phyloP scores from a whole-genome alignment of 2,329 filamentous ascomycete genomes.

The Aspergillus fumigatiaffinis region DNA sequence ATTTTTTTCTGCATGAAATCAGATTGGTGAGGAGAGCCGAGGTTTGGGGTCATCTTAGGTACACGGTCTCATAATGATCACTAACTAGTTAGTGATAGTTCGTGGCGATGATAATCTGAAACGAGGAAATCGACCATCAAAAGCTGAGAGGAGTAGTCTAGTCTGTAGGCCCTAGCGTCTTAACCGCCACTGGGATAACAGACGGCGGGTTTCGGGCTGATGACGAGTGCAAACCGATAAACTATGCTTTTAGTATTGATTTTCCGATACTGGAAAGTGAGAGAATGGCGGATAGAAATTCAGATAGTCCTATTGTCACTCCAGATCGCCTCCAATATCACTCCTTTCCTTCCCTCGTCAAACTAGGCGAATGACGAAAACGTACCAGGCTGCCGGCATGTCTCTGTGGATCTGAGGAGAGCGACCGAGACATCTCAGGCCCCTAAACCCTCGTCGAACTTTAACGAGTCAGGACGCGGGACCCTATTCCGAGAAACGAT shows the following conservation, averaged over 20 bases:
- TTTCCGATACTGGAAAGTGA: too few species aligned
- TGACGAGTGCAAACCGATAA: neutral
- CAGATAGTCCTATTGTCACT: too few species aligned
- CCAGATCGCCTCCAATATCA: too few species aligned
- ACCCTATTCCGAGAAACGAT: neutral
- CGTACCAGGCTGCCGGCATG: too few species aligned
- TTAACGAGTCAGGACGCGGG: neutral
- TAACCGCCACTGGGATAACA: neutral
- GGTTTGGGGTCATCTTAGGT: neutral
- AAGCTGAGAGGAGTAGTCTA: too few species aligned
- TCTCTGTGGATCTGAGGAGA: too few species aligned
- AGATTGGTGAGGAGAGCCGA: neutral
- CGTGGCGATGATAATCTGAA: too few species aligned
- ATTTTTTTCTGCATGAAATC: neutral
- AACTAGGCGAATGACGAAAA: too few species aligned
- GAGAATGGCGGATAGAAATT: too few species aligned
- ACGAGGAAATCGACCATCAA: too few species aligned
- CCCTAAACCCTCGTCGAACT: neutral
- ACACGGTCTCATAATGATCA: neutral
- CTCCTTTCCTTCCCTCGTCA: too few species aligned
- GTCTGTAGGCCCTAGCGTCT: neutral
- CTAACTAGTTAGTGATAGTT: neutral
- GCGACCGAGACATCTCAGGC: neutral
- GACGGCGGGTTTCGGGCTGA: neutral
- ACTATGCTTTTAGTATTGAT: too few species aligned